Percentiles rank a stretch among this genome's conserved stretches.
Conservation (phyloP, 1,284 basidiomycete genomes). For the Caloboletus inedulis region DNA sequence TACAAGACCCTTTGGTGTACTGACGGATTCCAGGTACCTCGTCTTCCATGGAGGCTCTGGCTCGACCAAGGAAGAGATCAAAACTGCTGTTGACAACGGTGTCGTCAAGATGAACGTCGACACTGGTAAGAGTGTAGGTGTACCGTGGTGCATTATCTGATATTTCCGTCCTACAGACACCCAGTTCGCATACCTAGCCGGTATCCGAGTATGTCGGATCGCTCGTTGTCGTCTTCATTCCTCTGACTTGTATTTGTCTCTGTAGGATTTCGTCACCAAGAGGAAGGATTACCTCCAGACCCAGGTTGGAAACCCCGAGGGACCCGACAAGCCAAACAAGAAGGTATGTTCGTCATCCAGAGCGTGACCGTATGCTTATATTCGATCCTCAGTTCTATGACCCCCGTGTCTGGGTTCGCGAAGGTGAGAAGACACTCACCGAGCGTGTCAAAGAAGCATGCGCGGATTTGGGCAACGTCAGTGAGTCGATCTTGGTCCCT, state of each 20-base stretch:
- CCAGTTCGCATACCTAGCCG: slow-evolving; percentile 88
- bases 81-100: slow-evolving; percentile 87
- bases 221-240: neutral
- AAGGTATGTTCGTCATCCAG: slow-evolving; percentile 53
- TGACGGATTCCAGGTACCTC: slow-evolving; percentile 65
- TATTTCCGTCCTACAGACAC: slow-evolving; percentile 52
- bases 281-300: slow-evolving; percentile 84
- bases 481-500: slow-evolving; percentile 29
- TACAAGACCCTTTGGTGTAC: neutral
- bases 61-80: slow-evolving; percentile 95
- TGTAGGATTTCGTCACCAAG: slow-evolving; percentile 75
- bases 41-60: slow-evolving; percentile 99
- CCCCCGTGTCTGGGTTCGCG: slow-evolving; percentile 96
- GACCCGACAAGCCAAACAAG: slow-evolving; percentile 95
- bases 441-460: slow-evolving; percentile 92
- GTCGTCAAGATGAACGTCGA: slow-evolving; percentile 98
- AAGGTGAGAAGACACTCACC: slow-evolving; percentile 94
- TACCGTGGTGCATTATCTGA: slow-evolving; percentile 8
- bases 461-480: slow-evolving; percentile 80
- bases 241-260: neutral
- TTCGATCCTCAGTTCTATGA: slow-evolving; percentile 69
- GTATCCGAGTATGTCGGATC: slow-evolving; percentile 66
- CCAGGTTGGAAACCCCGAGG: slow-evolving; percentile 95
- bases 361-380: neutral
- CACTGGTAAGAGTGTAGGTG: slow-evolving; percentile 49